These are phyloP conservation scores for Urtica urens DNA, from an alignment of 306 rosid genomes.

Conservation along the genomic window DNA sequence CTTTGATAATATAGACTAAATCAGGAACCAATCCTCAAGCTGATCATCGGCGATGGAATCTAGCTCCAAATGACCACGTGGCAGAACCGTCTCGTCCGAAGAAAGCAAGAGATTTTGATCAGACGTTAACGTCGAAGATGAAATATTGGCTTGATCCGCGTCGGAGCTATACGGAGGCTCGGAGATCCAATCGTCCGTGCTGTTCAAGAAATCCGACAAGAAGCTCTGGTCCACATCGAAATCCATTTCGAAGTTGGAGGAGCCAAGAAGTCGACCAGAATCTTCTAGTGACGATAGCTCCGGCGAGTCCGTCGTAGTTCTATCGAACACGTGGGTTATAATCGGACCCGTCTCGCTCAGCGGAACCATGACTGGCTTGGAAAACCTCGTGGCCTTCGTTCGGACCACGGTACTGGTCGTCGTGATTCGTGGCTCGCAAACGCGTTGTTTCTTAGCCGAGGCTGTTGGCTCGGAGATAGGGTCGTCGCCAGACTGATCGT, in stretches of 20 bases:
- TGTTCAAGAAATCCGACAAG: background rate
- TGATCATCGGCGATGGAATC: background rate
- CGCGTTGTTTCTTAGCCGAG: background rate
- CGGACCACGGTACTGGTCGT: background rate
- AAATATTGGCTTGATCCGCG: too few species aligned
- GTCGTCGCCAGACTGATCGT: background rate
- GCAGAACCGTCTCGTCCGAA: background rate
- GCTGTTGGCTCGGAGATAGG: background rate
- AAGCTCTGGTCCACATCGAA: background rate
- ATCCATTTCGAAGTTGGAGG: background rate
- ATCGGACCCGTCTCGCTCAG: too few species aligned
- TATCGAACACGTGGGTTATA: too few species aligned
- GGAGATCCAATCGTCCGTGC: constrained; percentile 1
- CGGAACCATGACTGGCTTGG: background rate
- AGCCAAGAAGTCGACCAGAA: background rate
- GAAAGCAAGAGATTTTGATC: too few species aligned
- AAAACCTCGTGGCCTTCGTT: background rate
- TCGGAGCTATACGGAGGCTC: too few species aligned
- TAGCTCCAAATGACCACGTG: background rate
- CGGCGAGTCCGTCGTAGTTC: too few species aligned
- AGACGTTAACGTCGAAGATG: too few species aligned
- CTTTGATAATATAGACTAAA: too few species aligned
- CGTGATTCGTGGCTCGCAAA: background rate
- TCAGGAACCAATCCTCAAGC: background rate
- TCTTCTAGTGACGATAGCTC: too few species aligned